These are phyloP conservation scores for Moesziomyces sp. DNA, from an alignment of 1,284 basidiomycete species.

Conservation along the genomic window DNA sequence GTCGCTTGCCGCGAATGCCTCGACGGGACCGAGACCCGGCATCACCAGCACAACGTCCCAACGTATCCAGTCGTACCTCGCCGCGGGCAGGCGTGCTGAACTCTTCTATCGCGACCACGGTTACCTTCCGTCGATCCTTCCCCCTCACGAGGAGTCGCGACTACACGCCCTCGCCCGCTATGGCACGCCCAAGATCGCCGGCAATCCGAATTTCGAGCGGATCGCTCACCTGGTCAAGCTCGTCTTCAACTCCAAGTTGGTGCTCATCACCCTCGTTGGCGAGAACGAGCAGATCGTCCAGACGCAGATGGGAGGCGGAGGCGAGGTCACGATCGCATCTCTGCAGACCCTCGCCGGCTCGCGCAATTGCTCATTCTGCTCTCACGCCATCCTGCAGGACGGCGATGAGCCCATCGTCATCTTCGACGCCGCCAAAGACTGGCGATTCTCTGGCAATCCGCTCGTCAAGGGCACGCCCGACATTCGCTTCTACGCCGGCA, in stretches of 20 bases:
- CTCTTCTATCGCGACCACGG: constrained; percentile 57
- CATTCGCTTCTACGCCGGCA: constrained; percentile 90
- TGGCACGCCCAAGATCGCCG: constrained; percentile 69
- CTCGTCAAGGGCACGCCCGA: constrained; percentile 77
- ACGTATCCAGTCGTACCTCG: constrained; percentile 50
- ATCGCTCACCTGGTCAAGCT: constrained; percentile 88
- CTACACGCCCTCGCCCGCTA: constrained; percentile 57
- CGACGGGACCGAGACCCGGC: constrained; percentile 16
- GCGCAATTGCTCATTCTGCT: constrained; percentile 80
- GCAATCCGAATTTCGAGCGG: constrained; percentile 89
- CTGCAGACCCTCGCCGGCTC: constrained; percentile 68
- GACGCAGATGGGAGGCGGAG: constrained; percentile 77
- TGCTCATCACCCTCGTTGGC: constrained; percentile 83
- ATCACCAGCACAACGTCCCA: constrained; percentile 27
- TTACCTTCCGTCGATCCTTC: constrained; percentile 59
- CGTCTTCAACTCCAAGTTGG: constrained; percentile 89
- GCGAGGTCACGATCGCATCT: constrained; percentile 29
- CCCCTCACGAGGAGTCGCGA: constrained; percentile 57
- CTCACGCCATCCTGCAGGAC: constrained; percentile 84
- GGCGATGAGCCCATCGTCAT: constrained; percentile 88
- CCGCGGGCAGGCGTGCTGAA: constrained; percentile 55
- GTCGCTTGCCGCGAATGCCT: constrained; percentile 29
- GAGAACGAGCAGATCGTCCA: constrained; percentile 85
- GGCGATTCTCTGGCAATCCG: constrained; percentile 87
- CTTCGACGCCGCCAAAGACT: constrained; percentile 82